Base-by-base conservation (phyloP, 1,284 basidiomycete genomes). In the Apiotrichum gamsii region DNA sequence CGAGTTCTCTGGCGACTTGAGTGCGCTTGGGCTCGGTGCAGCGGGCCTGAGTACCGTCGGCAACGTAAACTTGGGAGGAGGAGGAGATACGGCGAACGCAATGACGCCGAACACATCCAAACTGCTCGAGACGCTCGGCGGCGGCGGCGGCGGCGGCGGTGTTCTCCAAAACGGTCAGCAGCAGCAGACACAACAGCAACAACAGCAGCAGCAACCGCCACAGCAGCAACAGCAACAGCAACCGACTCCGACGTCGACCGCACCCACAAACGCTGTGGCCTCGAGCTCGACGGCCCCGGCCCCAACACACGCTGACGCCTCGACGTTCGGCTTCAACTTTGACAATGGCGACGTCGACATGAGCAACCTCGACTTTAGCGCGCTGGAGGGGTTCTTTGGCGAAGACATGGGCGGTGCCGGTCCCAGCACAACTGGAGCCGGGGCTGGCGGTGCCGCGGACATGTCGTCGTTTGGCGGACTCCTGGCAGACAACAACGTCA, bases 81-180 rank as follows among this genome's bases (percentile, higher is more conserved):
- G 4, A 20, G 38, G 30, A 34, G 24, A 30, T 19, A 21, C 24
- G 10, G 14, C 40, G 23, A 36, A 16, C 16, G 49, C 45, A n/a
- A 52, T 52, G 50, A 50, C 54, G n/a, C 49, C 54, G 3, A 52
- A 52, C 31, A 56, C 49, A 25, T 39, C 37, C 42, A 56, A 49
- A 29, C 32, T 56, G 11, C 39, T 56, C n/a, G 48, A 46, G 10
- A 40, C 51, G 6, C 33, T 50, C 5, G 43, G 43, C 33, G 48
- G 36, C 3, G 30, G 39, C 9, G 11, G 28, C 31, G 13, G 34
- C 33, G n/a, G 45, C 21, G n/a, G 9, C 21, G 31, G 28, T 14
- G 21, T 20, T 23, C 39, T 23, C 15, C 46, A 38, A 16, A 33
- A 35, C 19, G 36, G 13, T 29, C 37, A 31, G 29, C 43, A 30